Evolutionary conservation across 1,284 basidiomycete species (phyloP).

Genomic region (Inonotus obliquus): DNA sequence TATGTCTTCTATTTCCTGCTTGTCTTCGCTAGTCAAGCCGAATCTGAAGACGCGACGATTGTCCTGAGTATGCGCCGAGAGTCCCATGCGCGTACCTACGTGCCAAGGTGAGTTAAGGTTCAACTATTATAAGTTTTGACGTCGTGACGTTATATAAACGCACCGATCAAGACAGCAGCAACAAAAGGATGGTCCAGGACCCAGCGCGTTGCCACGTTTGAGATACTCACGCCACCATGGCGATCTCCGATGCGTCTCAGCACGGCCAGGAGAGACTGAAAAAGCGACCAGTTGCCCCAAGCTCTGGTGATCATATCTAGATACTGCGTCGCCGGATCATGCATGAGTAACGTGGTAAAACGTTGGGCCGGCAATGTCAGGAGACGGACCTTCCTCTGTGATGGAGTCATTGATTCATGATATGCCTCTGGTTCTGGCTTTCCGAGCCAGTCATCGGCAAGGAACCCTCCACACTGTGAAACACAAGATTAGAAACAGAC

Average conservation of each 20-base stretch:
- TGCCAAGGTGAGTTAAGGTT: too few species aligned
- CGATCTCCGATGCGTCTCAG: slow-evolving; percentile 63
- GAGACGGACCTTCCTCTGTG: slow-evolving; percentile 68
- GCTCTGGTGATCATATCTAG: slow-evolving; percentile 74
- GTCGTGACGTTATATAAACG: slow-evolving; percentile 21
- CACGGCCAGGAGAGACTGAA: slow-evolving; percentile 58
- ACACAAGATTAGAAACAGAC: neutral
- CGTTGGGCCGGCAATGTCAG: neutral
- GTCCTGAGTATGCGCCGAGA: slow-evolving; percentile 70
- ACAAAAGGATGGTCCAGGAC: slow-evolving; percentile 75
- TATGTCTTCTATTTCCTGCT: slow-evolving; percentile 54
- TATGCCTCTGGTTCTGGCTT: slow-evolving; percentile 68
- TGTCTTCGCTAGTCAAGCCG: slow-evolving; percentile 50
- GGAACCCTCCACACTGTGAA: slow-evolving; percentile 72
- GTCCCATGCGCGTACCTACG: slow-evolving; percentile 65
- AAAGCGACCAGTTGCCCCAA: slow-evolving; percentile 74
- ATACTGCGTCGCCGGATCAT: slow-evolving; percentile 44
- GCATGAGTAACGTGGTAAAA: neutral
- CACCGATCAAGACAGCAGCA: slow-evolving; percentile 75
- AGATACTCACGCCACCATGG: slow-evolving; percentile 62
- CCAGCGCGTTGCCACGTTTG: slow-evolving; percentile 78
- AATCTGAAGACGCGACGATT: slow-evolving; percentile 62
- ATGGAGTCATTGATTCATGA: slow-evolving; percentile 60
- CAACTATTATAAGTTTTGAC: neutral
- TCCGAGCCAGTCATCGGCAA: slow-evolving; percentile 71